Evolutionary conservation across 345 rosid genomes (phyloP), one percentile per base, ranked within the genome.

Genomic region (Euphorbia peplus): DNA sequence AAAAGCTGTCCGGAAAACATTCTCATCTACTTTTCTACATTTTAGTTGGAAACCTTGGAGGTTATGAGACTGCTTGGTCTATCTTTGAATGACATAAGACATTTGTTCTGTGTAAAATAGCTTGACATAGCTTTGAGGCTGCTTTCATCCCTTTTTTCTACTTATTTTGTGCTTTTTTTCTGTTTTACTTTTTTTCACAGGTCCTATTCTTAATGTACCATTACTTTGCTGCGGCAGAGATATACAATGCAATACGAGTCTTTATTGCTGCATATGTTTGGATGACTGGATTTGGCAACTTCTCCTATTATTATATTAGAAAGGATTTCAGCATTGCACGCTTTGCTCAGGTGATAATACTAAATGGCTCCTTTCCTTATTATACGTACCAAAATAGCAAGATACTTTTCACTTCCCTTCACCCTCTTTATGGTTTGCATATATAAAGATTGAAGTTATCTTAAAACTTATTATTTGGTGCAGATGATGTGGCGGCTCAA

Each of bases 401-500:
- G 51, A 66, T 59, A 21, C 63, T 54, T 19, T 19, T 0, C 13
- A 26, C 57, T 28, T 4, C 1, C 57, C 15, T 12, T 0, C 57
- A 1, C 61, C 63, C 12, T 0, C 60, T 41, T n/a, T 22, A 39
- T 37, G 59, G 14, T 57, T 51, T 22, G 14, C 48, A 16, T 6
- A 26, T 39, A 4, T 16, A 50, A 32, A n/a, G n/a, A n/a, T n/a
- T n/a, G n/a, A n/a, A 57, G 70, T 71, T 13, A 63, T 26, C 67
- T 26, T 65, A 30, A 60, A 56, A 42, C 56, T 73, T 81, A 52
- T 67, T 60, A 46, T 69, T 67, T 84, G 53, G 68, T 83, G 83
- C 91, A 91, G 99, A 95, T 95, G 99, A 95, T 95, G 99, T 95
- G 98, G 99, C 88, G 98, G 78, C 92, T 95, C 25, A 95, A 95